Conservation (phyloP, 148 eudicot species). For the Oxyria digyna region DNA sequence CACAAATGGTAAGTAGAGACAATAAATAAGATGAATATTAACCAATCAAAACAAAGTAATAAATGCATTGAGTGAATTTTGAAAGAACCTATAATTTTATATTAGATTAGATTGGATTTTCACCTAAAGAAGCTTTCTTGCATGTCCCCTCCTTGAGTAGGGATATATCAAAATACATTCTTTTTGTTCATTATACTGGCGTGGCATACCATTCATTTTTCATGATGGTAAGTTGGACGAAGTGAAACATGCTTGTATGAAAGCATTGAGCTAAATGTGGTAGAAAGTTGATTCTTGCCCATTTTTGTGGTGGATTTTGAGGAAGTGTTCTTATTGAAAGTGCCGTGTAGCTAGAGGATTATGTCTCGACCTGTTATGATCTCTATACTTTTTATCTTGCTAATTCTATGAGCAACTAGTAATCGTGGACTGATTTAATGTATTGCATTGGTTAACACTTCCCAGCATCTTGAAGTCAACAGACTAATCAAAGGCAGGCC, state of each 20-base stretch:
- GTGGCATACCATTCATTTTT: not conserved
- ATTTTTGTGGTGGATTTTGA: not conserved
- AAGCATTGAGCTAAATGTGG: not conserved
- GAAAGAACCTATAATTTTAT: no score
- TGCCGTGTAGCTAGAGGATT: not conserved
- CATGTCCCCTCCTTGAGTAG: no score
- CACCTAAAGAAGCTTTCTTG: not conserved
- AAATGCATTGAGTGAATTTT: no score
- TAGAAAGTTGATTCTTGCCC: not conserved
- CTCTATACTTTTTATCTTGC: not conserved
- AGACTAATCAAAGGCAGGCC: conserved; percentile 79
- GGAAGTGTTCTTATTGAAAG: not conserved
- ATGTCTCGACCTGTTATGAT: not conserved
- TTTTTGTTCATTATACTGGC: not conserved
- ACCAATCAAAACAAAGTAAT: no score
- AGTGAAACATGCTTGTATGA: not conserved
- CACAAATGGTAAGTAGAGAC: no score
- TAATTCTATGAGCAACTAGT: not conserved
- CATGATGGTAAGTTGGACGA: not conserved
- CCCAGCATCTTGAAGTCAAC: conserved; percentile 85
- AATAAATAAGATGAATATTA: no score
- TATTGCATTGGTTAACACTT: conserved; percentile 1
- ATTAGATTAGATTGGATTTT: not conserved
- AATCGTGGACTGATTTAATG: not conserved
- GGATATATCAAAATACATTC: not conserved